Conservation (phyloP, 225 moss, liverwort and hornwort genomes). For the Takakia lepidozioides region DNA sequence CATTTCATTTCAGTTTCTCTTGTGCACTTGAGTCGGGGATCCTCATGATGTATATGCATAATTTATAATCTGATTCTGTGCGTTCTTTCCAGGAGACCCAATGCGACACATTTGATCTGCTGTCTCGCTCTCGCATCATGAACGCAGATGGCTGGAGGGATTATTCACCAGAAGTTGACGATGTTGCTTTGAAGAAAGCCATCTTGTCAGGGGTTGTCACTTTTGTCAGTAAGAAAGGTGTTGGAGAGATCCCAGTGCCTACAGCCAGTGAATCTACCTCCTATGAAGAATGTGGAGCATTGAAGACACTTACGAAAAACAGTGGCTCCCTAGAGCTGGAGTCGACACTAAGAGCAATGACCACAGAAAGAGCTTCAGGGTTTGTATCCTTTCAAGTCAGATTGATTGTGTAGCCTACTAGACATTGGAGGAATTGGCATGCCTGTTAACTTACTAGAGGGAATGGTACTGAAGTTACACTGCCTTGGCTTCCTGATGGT, state of each 20-base stretch:
- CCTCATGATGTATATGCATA: background rate
- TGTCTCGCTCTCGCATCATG: constrained; percentile 36
- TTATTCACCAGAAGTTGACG: constrained; percentile 53
- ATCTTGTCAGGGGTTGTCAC: constrained; percentile 60
- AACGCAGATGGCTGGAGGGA: constrained; percentile 54
- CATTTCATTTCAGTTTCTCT: background rate
- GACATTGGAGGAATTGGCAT: no score
- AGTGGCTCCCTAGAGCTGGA: no score
- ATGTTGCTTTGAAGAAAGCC: constrained; percentile 55
- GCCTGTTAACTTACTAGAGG: no score
- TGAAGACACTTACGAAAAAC: no score
- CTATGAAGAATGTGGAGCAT: no score
- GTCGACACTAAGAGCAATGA: no score
- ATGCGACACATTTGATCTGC: constrained; percentile 72
- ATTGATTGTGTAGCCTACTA: no score
- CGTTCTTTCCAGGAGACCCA: constrained; percentile 47
- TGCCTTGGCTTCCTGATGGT: no score
- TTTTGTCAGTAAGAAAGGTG: constrained; percentile 44
- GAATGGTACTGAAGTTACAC: no score
- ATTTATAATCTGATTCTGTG: background rate
- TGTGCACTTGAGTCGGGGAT: background rate
- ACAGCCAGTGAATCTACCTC: background rate
- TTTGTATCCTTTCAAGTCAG: no score
- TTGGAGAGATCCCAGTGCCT: constrained; percentile 3
- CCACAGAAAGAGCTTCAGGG: no score